A percentile compares a stretch with the other conserved stretches of the same genome.
Evolutionary conservation across 805 yeast species (phyloP).

Genomic region (Yarrowia keelungensis): DNA sequence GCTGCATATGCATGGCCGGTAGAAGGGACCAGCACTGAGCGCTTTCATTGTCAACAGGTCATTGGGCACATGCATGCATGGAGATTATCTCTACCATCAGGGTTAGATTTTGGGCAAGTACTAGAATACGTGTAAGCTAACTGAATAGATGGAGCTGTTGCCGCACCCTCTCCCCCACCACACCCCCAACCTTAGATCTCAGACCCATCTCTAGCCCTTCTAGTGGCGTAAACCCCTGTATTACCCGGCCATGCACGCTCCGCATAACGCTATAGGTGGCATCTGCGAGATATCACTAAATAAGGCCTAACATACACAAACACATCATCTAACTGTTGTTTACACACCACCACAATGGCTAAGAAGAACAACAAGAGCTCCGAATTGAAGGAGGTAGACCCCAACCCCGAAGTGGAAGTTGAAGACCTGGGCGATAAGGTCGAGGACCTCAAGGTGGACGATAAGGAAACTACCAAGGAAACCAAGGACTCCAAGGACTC

Average conservation of each 20-base stretch:
- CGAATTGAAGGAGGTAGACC: conserved; percentile 34
- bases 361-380: conserved; percentile 25
- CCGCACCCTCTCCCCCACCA: too few relatives aligned
- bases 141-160: too few relatives aligned
- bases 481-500: conserved; percentile 13
- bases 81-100: conserved; percentile 18
- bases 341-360: conserved; percentile 8
- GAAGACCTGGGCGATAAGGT: conserved; percentile 29
- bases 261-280: conserved; percentile 38
- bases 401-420: conserved; percentile 14
- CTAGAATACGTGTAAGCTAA: too few relatives aligned
- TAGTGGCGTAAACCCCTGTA: conserved; percentile 11
- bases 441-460: conserved; percentile 16
- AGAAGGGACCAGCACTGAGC: not conserved
- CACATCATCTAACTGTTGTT: not conserved
- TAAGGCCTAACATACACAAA: conserved; percentile 20
- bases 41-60: conserved; percentile 28
- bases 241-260: conserved; percentile 37
- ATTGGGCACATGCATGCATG: conserved; percentile 32
- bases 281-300: conserved; percentile 32
- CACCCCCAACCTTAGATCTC: too few relatives aligned
- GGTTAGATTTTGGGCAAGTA: not conserved
- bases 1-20: conserved; percentile 10
- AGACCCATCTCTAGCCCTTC: not conserved
- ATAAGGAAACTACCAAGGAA: conserved; percentile 37